These are phyloP conservation scores for Vigna radiata DNA, from an alignment of 306 rosid genomes.

Conservation along the genomic window DNA sequence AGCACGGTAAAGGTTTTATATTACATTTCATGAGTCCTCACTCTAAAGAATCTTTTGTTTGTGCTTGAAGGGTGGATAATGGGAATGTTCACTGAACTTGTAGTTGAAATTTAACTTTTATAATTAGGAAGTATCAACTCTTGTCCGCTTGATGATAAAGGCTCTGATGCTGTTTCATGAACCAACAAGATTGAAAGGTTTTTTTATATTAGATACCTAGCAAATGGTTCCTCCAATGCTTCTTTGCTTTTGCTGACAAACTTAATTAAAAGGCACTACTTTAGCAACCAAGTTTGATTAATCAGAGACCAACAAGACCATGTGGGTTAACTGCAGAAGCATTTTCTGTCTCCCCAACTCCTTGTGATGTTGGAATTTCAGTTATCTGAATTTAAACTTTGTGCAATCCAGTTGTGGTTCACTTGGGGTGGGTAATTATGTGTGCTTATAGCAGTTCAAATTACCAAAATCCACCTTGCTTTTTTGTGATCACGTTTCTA, in stretches of 20 bases:
- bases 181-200: neutral
- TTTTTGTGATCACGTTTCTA: slow-evolving; percentile 29
- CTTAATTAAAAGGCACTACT: neutral
- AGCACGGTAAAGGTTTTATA: neutral
- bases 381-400: neutral
- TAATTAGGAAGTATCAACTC: neutral
- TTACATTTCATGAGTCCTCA: too few species aligned
- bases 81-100: neutral
- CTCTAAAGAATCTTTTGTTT: neutral
- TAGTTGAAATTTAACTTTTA: neutral
- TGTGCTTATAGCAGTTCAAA: slow-evolving; percentile 7
- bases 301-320: neutral
- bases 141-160: neutral
- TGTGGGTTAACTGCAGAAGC: neutral
- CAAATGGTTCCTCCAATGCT: neutral
- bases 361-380: neutral
- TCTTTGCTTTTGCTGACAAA: neutral
- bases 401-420: neutral
- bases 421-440: neutral
- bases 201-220: neutral
- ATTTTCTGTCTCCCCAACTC: neutral
- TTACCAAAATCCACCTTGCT: slow-evolving; percentile 17
- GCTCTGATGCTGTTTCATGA: neutral
- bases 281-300: neutral
- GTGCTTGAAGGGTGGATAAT: neutral